phyloP scores from a whole-genome alignment of 306 rosid genomes.

The Corylus americana region DNA sequence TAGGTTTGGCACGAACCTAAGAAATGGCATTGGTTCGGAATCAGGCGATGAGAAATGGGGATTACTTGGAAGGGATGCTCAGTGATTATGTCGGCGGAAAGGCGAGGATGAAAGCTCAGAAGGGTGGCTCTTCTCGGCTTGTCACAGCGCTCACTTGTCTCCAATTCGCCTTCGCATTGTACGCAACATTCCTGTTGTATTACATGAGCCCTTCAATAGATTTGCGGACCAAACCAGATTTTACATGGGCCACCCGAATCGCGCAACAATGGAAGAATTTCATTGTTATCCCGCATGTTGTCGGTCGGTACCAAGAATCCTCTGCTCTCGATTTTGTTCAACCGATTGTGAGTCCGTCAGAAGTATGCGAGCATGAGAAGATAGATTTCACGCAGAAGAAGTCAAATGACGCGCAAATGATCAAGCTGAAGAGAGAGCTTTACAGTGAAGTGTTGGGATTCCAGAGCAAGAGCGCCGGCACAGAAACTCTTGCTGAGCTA shows the following conservation, averaged over 20 bases:
- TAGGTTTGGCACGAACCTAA: conserved; percentile 36
- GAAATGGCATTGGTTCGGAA: conserved; percentile 55
- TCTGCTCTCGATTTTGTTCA: conserved; percentile 40
- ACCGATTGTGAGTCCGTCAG: conserved; percentile 37
- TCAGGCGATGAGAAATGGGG: conserved; percentile 48
- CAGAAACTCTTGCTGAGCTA: conserved; percentile 70
- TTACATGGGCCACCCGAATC: conserved; percentile 73
- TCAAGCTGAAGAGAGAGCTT: conserved; percentile 72
- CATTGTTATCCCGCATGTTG: conserved; percentile 66
- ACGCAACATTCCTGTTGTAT: conserved; percentile 82
- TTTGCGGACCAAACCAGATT: conserved; percentile 69
- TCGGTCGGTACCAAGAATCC: conserved; percentile 58
- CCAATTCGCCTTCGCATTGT: conserved; percentile 82
- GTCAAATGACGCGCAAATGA: conserved; percentile 78
- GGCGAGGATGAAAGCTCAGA: conserved; percentile 48
- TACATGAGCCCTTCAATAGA: conserved; percentile 88
- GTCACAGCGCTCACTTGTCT: conserved; percentile 80
- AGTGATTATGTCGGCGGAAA: conserved; percentile 72
- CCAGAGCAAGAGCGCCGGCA: conserved; percentile 53
- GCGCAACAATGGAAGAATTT: conserved; percentile 78
- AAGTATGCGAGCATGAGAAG: conserved; percentile 74
- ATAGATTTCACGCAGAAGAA: conserved; percentile 91
- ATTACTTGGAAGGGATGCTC: conserved; percentile 87
- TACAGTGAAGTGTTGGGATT: conserved; percentile 65
- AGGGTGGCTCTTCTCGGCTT: conserved; percentile 46